Base-by-base conservation (phyloP, 495 filamentous ascomycete species). In the Halenospora varia region DNA sequence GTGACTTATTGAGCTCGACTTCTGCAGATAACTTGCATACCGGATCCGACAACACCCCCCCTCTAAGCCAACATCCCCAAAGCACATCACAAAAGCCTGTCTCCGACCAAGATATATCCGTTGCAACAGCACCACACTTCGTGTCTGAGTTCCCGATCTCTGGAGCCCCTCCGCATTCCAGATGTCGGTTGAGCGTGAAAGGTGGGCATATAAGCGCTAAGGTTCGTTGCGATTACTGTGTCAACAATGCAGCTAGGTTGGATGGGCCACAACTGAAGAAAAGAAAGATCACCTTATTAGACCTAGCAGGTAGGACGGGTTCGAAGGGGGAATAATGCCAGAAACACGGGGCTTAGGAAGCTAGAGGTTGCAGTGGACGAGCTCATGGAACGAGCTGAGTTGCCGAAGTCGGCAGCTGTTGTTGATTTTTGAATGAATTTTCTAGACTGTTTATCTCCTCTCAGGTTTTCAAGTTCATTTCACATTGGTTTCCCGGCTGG, bases 391-490 rank as follows among this genome's bases (percentile, higher is more conserved):
- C 53, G 19, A 56, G 26, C 53, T 48, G 15, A 56, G 42, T 48
- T 56, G 23, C 42, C 42, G 2, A 56, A 19, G 54, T 40, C 45
- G 25, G 45, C 23, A 42, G 54, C 54, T 56, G 17, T 55, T 47
- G 9, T 55, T 55, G 53, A 48, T 20, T 55, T 56, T 56, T 56
- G 18, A 56, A 56, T 49, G 26, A 25, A 55, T 56, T 56, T 56
- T 56, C 46, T 50, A 56, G 54, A 56, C 45, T 50, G 46, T 56
- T 55, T 56, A 55, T 50, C 26, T 29, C 53, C 24, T 35, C 42
- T 55, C 23, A 39, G 44, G 42, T 55, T 55, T 55, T 20, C 53
- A 48, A 50, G 46, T 49, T 56, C 45, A 56, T 56, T 56, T 56
- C 25, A 41, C 19, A 56, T 56, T 26, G 54, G 54, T 50, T 49